Base-by-base conservation (phyloP, 2,329 filamentous ascomycete genomes). In the Paecilomyces fulvus region DNA sequence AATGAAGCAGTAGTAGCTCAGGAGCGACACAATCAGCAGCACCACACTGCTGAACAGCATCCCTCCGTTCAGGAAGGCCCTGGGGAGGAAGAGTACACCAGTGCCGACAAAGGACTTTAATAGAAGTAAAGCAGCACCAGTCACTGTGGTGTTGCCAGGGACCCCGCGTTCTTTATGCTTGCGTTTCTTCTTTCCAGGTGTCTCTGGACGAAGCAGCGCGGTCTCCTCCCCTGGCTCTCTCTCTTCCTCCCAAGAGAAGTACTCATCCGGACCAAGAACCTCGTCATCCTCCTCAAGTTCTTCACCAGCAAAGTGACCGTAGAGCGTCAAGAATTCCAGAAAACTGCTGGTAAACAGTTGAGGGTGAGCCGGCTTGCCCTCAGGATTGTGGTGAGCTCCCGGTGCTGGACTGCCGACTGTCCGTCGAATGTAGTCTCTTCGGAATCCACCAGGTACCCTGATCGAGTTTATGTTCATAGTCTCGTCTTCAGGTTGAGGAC, bases 1-100 rank as follows among this genome's bases (percentile, higher is more conserved):
- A 48, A 99, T 91, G 74, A 99, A 99, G 76, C 92, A 96, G 77
- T 96, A 96, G 75, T 96, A 99, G 70, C 92, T 96, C 58, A 99
- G 79, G 1, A 83, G 78, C 6, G 94, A 92, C 14, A 99, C 90
- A 43, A 80, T 82, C 21, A 99, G 78, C n/a, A 99, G 82, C 14
- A 99, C 88, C 53, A 95, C 62, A 68, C 95, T 96, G 66, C 91
- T 96, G 74, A 99, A 99, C 14, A 96, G 77, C 92, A 99, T 97
- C 57, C 94, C 94, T 55, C 94, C 94, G 66, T 96, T 99, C 61
- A 96, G 82, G 69, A 94, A 99, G 3, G 94, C 59, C 48, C 59
- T 55, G 3, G 59, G 59, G 17, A 60, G 51, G 50, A 60, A 60
- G 12, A 60, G 54, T 14, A 60, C 59, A n/a, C 59, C 59, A 12